These are phyloP conservation scores for Trichoderma harzianum DNA, from an alignment of 2,329 filamentous ascomycete genomes.

Conservation along the genomic window DNA sequence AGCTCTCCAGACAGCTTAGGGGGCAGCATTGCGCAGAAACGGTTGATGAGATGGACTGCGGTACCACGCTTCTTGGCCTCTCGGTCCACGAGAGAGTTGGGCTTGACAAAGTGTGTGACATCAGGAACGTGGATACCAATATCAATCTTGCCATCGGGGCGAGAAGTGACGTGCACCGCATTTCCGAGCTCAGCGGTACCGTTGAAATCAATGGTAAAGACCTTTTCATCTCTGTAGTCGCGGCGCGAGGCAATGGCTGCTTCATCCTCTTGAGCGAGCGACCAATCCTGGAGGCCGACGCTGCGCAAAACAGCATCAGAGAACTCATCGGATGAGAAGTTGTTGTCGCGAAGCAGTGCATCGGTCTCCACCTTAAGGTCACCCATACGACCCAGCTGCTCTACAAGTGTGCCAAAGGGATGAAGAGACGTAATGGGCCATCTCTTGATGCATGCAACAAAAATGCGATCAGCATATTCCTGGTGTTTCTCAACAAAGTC, in stretches of 20 bases:
- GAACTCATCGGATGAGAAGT: slow-evolving; percentile 96
- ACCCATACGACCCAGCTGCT: slow-evolving; percentile 95
- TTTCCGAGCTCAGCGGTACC: slow-evolving; percentile 86
- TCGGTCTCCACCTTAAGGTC: slow-evolving; percentile 97
- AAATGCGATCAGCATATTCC: slow-evolving; percentile 95
- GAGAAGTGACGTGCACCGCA: slow-evolving; percentile 85
- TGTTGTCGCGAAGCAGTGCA: slow-evolving; percentile 94
- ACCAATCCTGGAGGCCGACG: slow-evolving; percentile 90
- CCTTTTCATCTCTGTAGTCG: slow-evolving; percentile 84
- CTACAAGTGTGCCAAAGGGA: slow-evolving; percentile 94
- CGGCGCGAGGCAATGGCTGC: slow-evolving; percentile 69
- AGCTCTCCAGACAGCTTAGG: slow-evolving; percentile 80
- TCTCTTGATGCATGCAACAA: slow-evolving; percentile 97
- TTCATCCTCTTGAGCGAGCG: slow-evolving; percentile 78
- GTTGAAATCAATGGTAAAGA: slow-evolving; percentile 89
- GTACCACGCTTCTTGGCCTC: slow-evolving; percentile 98
- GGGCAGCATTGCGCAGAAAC: slow-evolving; percentile 82
- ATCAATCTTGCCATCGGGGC: slow-evolving; percentile 81
- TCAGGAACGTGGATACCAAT: slow-evolving; percentile 95
- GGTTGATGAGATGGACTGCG: slow-evolving; percentile 90
- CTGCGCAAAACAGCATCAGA: slow-evolving; percentile 93
- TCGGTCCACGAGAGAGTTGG: slow-evolving; percentile 89
- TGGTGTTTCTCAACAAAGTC: slow-evolving; percentile 99
- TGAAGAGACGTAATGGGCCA: slow-evolving; percentile 99
- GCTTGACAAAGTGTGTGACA: slow-evolving; percentile 94